Evolutionary conservation across 2,329 filamentous ascomycete species (phyloP).

Genomic region (Fusarium protoensiforme): DNA sequence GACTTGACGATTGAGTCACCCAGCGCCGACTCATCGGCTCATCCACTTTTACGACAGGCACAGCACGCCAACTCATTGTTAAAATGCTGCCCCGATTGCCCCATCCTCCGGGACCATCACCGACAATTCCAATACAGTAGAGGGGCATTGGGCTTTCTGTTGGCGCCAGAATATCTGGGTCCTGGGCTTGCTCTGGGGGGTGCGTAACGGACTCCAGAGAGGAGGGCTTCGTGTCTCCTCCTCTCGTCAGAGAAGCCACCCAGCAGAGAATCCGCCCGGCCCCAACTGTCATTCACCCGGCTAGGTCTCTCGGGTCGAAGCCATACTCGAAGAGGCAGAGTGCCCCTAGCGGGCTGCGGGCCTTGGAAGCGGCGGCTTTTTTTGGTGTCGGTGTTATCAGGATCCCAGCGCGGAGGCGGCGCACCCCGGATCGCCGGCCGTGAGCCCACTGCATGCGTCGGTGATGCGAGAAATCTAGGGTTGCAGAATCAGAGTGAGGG

Average conservation of each 20-base stretch:
- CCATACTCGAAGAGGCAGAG: conserved; percentile 31
- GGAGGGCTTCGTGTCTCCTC: conserved; percentile 28
- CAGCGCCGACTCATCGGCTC: conserved; percentile 5
- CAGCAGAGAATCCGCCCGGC: conserved; percentile 25
- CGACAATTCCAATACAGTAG: conserved; percentile 22
- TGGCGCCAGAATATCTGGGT: conserved; percentile 36
- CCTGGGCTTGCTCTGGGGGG: conserved; percentile 1
- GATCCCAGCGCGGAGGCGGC: conserved; percentile 30
- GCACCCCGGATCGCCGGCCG: conserved; percentile 41
- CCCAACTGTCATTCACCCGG: conserved; percentile 39
- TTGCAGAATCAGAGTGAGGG: conserved; percentile 18
- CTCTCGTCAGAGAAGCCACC: conserved; percentile 21
- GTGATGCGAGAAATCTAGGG: conserved; percentile 38
- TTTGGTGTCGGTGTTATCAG: conserved; percentile 26
- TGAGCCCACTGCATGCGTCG: conserved; percentile 35
- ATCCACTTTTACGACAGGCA: conserved; percentile 4
- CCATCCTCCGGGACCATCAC: conserved; percentile 10
- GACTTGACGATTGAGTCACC: conserved; percentile 3
- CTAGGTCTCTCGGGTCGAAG: conserved; percentile 25
- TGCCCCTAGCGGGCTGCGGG: conserved; percentile 20
- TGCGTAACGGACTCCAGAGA: conserved; percentile 17
- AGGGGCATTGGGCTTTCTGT: conserved; percentile 12
- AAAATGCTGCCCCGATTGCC: conserved; percentile 7
- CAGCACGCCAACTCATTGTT: neutral
- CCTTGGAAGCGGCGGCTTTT: conserved; percentile 21